Evolutionary conservation across 257 asterid genomes (phyloP).

Genomic region (Forsythia viridissima): DNA sequence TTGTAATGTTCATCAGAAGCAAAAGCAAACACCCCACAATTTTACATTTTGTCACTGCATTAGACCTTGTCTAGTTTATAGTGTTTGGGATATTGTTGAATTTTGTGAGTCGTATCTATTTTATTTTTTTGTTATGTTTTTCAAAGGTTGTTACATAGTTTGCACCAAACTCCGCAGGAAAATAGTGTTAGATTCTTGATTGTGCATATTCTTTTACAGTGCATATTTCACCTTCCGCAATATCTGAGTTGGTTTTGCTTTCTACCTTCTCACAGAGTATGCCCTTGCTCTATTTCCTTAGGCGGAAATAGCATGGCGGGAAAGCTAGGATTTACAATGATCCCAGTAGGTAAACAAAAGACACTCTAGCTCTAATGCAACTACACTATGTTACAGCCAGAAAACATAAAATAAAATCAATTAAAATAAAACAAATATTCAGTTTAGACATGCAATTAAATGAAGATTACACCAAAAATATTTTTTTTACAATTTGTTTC

Average conservation of each 20-base stretch:
- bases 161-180: background rate
- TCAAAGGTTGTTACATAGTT: background rate
- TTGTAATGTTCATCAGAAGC: conserved; percentile 10
- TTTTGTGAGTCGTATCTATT: background rate
- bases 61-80: background rate
- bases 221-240: background rate
- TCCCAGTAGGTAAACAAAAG: too few species aligned
- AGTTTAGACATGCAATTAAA: background rate
- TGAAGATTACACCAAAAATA: background rate
- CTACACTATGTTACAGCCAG: too few species aligned
- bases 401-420: background rate
- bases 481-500: background rate
- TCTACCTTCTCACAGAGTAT: too few species aligned
- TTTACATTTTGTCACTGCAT: background rate
- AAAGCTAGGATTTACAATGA: too few species aligned
- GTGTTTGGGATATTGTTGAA: background rate
- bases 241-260: too few species aligned
- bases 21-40: background rate
- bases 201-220: background rate
- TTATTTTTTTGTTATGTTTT: background rate
- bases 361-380: too few species aligned
- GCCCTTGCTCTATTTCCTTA: too few species aligned
- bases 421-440: background rate
- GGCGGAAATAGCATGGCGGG: too few species aligned
- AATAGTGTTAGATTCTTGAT: background rate